Conservation (phyloP, 1,284 basidiomycete genomes). For the Ganoderma leucocontextum region DNA sequence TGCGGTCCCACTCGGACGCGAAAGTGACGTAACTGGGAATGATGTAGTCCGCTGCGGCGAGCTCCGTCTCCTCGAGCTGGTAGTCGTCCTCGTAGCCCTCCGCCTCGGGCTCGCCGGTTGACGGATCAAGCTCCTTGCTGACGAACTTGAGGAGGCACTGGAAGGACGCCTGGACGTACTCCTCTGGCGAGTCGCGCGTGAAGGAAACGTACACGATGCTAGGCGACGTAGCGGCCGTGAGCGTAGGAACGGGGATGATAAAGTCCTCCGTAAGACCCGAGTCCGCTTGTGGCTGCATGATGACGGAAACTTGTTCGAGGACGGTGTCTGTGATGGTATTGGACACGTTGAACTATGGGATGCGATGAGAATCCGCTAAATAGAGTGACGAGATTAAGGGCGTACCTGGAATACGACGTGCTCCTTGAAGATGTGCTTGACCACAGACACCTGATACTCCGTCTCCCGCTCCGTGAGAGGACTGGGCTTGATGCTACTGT, state of each 20-base stretch:
- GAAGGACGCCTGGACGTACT: slow-evolving; percentile 89
- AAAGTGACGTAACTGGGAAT: slow-evolving; percentile 93
- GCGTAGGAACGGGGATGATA: slow-evolving; percentile 85
- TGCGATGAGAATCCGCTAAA: slow-evolving; percentile 13
- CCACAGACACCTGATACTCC: slow-evolving; percentile 96
- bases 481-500: slow-evolving; percentile 83
- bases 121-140: slow-evolving; percentile 97
- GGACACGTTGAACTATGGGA: slow-evolving; percentile 89
- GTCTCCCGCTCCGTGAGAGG: slow-evolving; percentile 97
- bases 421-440: slow-evolving; percentile 97
- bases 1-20: slow-evolving; percentile 93
- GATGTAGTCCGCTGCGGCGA: slow-evolving; percentile 95
- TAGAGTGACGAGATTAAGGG: slow-evolving; percentile 13
- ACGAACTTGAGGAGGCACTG: slow-evolving; percentile 94
- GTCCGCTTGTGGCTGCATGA: slow-evolving; percentile 86
- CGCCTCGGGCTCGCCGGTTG: slow-evolving; percentile 96
- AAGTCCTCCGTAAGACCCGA: slow-evolving; percentile 91
- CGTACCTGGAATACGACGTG: slow-evolving; percentile 95
- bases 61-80: slow-evolving; percentile 94
- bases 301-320: slow-evolving; percentile 94
- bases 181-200: slow-evolving; percentile 79
- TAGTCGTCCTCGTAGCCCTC: slow-evolving; percentile 99
- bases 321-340: slow-evolving; percentile 99
- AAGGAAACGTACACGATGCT: slow-evolving; percentile 95
- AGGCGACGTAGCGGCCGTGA: slow-evolving; percentile 77